Conservation (phyloP, 1,139 yeast species). For the Pichia sp. region DNA sequence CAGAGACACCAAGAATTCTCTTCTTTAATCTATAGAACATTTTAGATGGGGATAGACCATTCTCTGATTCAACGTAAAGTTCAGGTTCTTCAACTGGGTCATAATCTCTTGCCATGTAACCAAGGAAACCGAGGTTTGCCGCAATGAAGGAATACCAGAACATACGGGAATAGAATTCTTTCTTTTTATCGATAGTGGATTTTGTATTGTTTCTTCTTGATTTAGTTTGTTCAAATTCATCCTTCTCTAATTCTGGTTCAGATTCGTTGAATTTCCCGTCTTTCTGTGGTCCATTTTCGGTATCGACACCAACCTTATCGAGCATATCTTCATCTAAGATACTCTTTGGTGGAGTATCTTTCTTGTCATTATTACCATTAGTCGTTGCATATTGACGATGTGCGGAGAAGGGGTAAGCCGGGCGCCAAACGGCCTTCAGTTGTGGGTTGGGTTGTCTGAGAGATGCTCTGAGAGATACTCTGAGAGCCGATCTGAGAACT, state of each 20-base stretch:
- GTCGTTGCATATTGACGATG: no score
- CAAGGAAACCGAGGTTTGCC: constrained; percentile 55
- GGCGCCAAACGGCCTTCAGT: no score
- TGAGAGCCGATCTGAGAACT: no score
- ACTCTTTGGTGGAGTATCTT: neutral
- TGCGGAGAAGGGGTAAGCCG: no score
- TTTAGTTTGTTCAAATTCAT: constrained; percentile 27
- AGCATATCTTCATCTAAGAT: constrained; percentile 67
- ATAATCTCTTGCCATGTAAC: constrained; percentile 82
- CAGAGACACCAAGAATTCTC: constrained; percentile 69
- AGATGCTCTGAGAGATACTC: no score
- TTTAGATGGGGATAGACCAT: constrained; percentile 64
- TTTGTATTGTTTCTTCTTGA: constrained; percentile 47
- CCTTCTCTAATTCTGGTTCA: constrained; percentile 9
- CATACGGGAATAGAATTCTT: constrained; percentile 63
- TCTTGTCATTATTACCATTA: no score
- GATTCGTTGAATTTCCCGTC: neutral
- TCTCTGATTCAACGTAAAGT: constrained; percentile 42
- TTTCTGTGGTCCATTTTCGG: constrained; percentile 25
- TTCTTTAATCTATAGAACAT: constrained; percentile 63
- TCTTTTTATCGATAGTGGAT: constrained; percentile 61
- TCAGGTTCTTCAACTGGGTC: constrained; percentile 64
- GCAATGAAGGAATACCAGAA: constrained; percentile 60
- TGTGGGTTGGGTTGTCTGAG: no score
- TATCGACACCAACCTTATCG: constrained; percentile 76